A percentile compares a stretch with the other conserved stretches of the same genome.
Conservation (phyloP, 2,329 filamentous ascomycete species). For the Exophiala phaeomuriformis region DNA sequence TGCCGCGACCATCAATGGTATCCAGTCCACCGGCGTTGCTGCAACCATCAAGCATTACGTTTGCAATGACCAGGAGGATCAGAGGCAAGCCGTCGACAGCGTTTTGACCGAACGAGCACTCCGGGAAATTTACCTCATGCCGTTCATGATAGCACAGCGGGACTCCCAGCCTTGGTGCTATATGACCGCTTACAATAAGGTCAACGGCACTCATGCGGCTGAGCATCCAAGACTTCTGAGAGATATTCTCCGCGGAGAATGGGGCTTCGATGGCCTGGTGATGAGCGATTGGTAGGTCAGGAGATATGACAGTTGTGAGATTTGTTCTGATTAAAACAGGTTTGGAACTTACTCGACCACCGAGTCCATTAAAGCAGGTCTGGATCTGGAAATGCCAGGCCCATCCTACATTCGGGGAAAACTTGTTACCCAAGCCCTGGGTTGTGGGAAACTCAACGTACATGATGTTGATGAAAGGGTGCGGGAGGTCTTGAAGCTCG, state of each 20-base stretch:
- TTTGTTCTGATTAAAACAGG: slow-evolving; percentile 27
- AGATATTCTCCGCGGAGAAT: slow-evolving; percentile 41
- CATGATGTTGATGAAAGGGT: slow-evolving; percentile 53
- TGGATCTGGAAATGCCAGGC: slow-evolving; percentile 45
- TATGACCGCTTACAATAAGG: slow-evolving; percentile 55
- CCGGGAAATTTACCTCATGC: slow-evolving; percentile 57
- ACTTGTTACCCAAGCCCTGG: slow-evolving; percentile 39
- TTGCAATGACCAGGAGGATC: slow-evolving; percentile 43
- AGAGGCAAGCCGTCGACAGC: slow-evolving; percentile 38
- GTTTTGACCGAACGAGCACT: slow-evolving; percentile 47
- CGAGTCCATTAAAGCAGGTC: slow-evolving; percentile 40
- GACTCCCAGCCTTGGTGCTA: slow-evolving; percentile 49
- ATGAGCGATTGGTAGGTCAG: slow-evolving; percentile 41
- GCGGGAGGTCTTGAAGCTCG: slow-evolving; percentile 51
- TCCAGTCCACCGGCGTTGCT: slow-evolving; percentile 66
- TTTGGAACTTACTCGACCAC: slow-evolving; percentile 43
- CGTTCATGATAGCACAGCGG: slow-evolving; percentile 55
- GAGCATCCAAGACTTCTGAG: slow-evolving; percentile 38
- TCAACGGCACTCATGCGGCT: slow-evolving; percentile 46
- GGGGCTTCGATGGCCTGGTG: slow-evolving; percentile 41
- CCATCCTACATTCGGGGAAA: slow-evolving; percentile 39
- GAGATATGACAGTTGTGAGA: background rate
- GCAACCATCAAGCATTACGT: slow-evolving; percentile 66
- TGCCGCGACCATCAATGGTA: slow-evolving; percentile 62
- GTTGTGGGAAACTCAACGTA: slow-evolving; percentile 50